phyloP scores from a whole-genome alignment of 108 stramenopile genomes.

The Aurantiochytrium sp. region DNA sequence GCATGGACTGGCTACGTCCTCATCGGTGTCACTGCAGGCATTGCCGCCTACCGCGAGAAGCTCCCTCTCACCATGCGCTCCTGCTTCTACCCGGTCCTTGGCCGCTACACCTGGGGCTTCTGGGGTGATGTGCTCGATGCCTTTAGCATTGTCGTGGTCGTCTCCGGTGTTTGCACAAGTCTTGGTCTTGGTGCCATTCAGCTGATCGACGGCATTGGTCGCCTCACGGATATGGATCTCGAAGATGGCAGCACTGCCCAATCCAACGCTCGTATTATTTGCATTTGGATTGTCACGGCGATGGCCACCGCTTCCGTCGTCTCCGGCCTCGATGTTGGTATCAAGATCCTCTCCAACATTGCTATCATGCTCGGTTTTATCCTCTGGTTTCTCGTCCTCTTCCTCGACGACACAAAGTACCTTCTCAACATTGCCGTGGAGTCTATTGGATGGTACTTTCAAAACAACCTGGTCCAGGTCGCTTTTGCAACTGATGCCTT shows the following conservation, averaged over 20 bases:
- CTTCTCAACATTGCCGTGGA: constrained; percentile 47
- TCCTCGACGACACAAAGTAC: constrained; percentile 55
- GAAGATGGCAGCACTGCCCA: neutral
- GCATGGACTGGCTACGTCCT: constrained; percentile 53
- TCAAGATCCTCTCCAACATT: constrained; percentile 50
- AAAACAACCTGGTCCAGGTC: neutral
- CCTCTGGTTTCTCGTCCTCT: constrained; percentile 41
- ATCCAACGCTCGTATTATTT: neutral
- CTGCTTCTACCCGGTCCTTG: constrained; percentile 52
- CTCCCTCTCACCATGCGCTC: constrained; percentile 54
- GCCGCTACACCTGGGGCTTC: constrained; percentile 59
- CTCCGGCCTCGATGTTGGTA: constrained; percentile 47
- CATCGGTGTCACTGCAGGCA: constrained; percentile 40
- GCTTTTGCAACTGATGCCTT: neutral
- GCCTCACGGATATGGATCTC: neutral
- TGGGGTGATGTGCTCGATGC: constrained; percentile 57
- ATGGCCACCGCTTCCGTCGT: constrained; percentile 53
- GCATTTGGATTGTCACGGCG: constrained; percentile 53
- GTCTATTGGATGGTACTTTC: constrained; percentile 48
- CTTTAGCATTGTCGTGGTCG: constrained; percentile 50
- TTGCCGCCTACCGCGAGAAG: constrained; percentile 40
- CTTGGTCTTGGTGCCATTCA: constrained; percentile 55
- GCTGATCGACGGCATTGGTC: constrained; percentile 39
- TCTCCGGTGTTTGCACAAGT: constrained; percentile 54
- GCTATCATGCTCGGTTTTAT: constrained; percentile 45